Base-by-base conservation (phyloP, 495 filamentous ascomycete species). In the Penicillium paradoxum region DNA sequence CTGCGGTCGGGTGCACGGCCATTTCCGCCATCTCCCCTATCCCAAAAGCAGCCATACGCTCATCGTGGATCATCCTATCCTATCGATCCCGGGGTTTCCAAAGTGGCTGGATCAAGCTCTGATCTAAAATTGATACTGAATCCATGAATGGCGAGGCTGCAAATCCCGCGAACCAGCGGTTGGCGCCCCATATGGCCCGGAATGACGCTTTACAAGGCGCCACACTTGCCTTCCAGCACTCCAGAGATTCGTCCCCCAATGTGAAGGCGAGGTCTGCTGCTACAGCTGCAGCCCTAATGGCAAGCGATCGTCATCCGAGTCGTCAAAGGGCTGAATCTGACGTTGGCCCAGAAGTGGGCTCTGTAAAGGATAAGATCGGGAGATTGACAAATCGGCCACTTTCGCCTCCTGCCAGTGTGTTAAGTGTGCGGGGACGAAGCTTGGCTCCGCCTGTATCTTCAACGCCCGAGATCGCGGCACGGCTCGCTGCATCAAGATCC, bases 341-440 rank as follows among this genome's bases (percentile, higher is more conserved):
- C n/a, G 39, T 56, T n/a, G 63, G 51, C 8, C 73, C 70, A 6
- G 70, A 71, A 55, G 59, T 63, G 17, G 72, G 71, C 37, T 71
- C 72, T 3, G 71, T 76, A 30, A 73, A 55, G 59, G 72, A 74
- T 48, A 75, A 73, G 51, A 73, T 76, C 30, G 68, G 67, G 36
- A 58, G 51, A 43, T 70, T 70, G 40, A 61, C 69, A 14, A 62
- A n/a, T n/a, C n/a, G 59, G 27, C 54, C 60, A 18, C 62, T 60
- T 6, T 25, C 56, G 8, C 41, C 40, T 19, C 38, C 53, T 8
- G 32, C 41, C 45, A 32, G 36, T 18, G 48, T 39, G 37, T 29
- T 41, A 17, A 53, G 38, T 38, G 47, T 38, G 18, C 25, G 47
- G 56, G 48, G 41, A 52, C 53, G 57, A 58, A 36, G 29, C 21